These are phyloP conservation scores for Corylus avellana DNA, from an alignment of 306 rosid genomes.

Conservation along the genomic window DNA sequence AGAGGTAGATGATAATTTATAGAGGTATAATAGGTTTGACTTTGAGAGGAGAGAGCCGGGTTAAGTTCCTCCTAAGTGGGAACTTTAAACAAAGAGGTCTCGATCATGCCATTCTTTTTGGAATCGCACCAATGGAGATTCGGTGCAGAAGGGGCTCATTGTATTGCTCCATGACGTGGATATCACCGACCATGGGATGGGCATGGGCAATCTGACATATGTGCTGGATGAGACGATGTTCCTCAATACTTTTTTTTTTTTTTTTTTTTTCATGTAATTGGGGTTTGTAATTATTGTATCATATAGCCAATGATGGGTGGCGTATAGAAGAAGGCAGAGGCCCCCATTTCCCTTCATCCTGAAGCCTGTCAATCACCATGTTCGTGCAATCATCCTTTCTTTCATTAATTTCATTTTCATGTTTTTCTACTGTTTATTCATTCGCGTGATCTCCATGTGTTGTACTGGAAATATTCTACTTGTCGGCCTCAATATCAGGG, in stretches of 20 bases:
- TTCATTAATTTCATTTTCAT: background rate
- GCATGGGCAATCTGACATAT: background rate
- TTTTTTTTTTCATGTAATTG: too few relatives aligned
- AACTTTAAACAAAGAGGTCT: background rate
- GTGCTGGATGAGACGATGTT: background rate
- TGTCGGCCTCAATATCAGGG: background rate
- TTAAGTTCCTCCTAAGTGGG: background rate
- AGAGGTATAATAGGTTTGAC: background rate
- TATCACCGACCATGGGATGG: background rate
- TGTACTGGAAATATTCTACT: background rate
- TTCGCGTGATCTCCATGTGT: background rate
- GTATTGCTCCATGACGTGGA: conserved; percentile 12
- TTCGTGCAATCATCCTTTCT: background rate
- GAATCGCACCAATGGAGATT: background rate
- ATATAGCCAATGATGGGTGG: too few relatives aligned
- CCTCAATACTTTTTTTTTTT: background rate
- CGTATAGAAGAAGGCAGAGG: background rate
- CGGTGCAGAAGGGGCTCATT: too few relatives aligned
- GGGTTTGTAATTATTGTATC: too few relatives aligned
- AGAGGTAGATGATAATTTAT: background rate
- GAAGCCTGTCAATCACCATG: background rate
- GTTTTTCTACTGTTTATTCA: background rate
- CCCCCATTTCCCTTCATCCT: background rate
- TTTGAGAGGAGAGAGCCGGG: background rate
- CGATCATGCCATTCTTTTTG: background rate